Conservation (phyloP, 805 yeast species). For the Komagataella ulmi region DNA sequence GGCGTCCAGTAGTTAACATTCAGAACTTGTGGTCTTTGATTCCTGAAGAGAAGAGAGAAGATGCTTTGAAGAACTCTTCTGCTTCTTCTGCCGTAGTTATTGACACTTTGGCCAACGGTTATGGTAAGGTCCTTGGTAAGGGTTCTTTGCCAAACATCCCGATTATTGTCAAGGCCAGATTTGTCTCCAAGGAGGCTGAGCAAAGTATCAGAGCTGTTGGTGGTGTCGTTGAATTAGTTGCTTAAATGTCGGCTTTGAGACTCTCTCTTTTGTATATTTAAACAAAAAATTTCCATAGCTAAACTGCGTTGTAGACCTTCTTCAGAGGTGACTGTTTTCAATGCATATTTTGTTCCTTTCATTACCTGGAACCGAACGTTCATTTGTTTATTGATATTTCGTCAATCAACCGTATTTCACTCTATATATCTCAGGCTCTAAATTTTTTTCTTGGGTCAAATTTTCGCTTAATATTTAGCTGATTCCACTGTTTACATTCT, state of each 20-base stretch:
- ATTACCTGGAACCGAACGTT: background rate
- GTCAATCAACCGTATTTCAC: background rate
- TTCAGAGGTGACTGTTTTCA: background rate
- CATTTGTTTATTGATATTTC: too few relatives aligned
- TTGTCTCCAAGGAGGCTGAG: conserved; percentile 98
- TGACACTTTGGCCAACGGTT: conserved; percentile 98
- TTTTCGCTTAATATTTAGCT: conserved; percentile 2
- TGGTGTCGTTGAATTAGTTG: conserved; percentile 99
- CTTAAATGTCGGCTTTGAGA: conserved; percentile 36
- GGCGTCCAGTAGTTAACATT: conserved; percentile 97
- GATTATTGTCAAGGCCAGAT: conserved; percentile 98
- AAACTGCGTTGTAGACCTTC: background rate
- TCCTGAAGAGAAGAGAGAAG: conserved; percentile 88
- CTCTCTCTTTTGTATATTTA: background rate
- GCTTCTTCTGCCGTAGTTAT: conserved; percentile 95
- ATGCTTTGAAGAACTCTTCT: conserved; percentile 74
- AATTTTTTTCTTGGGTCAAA: conserved; percentile 2
- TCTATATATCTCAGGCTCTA: conserved; percentile 1
- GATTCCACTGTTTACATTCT: background rate
- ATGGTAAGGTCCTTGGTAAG: conserved; percentile 99
- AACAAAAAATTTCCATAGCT: background rate
- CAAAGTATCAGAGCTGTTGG: conserved; percentile 99
- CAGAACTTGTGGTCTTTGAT: conserved; percentile 98
- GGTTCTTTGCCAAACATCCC: conserved; percentile 98
- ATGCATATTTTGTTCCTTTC: background rate